phyloP scores from a whole-genome alignment of 2,329 filamentous ascomycete genomes.

The Calonectria montana region DNA sequence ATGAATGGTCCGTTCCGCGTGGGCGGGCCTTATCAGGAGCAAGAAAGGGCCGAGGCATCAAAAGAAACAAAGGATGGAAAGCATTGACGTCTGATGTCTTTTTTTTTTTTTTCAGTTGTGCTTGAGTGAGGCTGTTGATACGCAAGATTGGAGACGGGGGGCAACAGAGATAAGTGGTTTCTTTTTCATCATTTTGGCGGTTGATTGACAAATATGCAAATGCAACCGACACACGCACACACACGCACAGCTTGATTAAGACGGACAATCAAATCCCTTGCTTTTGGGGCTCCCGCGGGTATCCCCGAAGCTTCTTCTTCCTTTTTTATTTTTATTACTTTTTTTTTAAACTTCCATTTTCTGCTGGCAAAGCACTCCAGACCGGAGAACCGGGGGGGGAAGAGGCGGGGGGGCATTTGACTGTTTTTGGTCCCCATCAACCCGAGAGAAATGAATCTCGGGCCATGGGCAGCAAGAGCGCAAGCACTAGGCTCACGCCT shows the following conservation, averaged over 20 bases:
- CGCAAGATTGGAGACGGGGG: neutral
- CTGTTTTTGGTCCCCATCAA: neutral
- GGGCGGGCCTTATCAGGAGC: constrained; percentile 7
- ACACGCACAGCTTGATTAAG: neutral
- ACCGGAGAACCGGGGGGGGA: neutral
- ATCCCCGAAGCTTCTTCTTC: constrained; percentile 12
- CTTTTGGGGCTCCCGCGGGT: neutral
- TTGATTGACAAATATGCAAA: neutral
- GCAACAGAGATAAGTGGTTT: neutral
- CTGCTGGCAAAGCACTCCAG: neutral
- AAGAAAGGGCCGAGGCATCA: neutral
- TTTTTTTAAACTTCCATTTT: neutral
- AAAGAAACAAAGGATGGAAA: neutral
- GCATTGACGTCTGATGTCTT: constrained; percentile 11
- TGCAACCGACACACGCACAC: no score
- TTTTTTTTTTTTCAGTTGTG: neutral
- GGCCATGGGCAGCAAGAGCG: neutral
- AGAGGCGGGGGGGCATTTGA: neutral
- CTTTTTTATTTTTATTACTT: neutral
- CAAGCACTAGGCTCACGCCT: neutral
- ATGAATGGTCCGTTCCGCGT: neutral
- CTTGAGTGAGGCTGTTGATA: neutral
- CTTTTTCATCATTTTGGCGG: neutral
- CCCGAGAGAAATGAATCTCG: neutral
- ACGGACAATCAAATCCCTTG: neutral